A percentile compares a stretch with the other conserved stretches of the same genome.
Conservation (phyloP, 805 yeast species). For the Metschnikowia proteae region DNA sequence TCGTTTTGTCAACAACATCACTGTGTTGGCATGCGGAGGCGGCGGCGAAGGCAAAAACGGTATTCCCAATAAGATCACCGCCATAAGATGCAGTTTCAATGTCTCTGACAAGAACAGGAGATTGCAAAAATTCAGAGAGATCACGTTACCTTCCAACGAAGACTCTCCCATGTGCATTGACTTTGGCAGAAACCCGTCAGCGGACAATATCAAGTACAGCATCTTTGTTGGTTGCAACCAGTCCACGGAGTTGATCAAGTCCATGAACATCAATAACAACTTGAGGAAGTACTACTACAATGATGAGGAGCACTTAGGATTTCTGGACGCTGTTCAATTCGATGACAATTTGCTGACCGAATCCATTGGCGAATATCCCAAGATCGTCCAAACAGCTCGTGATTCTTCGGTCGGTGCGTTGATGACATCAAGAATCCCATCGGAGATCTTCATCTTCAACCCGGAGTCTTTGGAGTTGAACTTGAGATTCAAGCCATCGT, state of each 20-base stretch:
- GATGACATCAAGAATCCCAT: conserved; percentile 65
- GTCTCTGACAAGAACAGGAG: conserved; percentile 37
- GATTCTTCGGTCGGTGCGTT: conserved; percentile 65
- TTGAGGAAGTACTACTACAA: conserved; percentile 62
- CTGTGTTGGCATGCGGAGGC: conserved; percentile 81
- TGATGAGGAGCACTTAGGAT: conserved; percentile 55
- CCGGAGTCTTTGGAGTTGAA: conserved; percentile 50
- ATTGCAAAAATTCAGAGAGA: conserved; percentile 61
- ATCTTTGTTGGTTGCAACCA: conserved; percentile 79
- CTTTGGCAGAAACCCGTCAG: conserved; percentile 23
- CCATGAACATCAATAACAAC: conserved; percentile 63
- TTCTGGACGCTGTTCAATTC: conserved; percentile 57
- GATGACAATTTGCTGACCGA: conserved; percentile 39
- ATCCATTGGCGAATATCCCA: conserved; percentile 54
- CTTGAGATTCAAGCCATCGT: conserved; percentile 49
- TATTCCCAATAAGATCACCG: conserved; percentile 76
- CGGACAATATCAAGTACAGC: conserved; percentile 32
- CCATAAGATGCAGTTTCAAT: conserved; percentile 54
- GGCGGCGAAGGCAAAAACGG: conserved; percentile 95
- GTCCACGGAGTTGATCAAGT: conserved; percentile 49
- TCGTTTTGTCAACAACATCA: conserved; percentile 56
- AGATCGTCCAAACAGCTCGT: conserved; percentile 52
- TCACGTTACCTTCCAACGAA: conserved; percentile 56
- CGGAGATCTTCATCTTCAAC: conserved; percentile 59
- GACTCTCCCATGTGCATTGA: conserved; percentile 89